phyloP scores from a whole-genome alignment of 805 yeast species.

The Metschnikowia drakensbergensis region DNA sequence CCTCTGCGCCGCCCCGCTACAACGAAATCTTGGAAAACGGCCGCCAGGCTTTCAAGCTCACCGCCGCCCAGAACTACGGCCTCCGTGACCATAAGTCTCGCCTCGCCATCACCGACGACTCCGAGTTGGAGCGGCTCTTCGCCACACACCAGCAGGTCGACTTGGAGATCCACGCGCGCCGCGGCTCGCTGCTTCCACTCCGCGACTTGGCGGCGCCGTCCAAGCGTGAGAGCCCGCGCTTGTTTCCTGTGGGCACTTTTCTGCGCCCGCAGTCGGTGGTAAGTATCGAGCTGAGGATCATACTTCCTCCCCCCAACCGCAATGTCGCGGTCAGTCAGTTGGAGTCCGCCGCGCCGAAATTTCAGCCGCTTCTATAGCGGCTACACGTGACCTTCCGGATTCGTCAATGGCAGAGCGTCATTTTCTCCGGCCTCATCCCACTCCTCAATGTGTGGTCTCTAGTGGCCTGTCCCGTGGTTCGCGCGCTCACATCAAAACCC shows the following conservation, averaged over 20 bases:
- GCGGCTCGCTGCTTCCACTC: neutral
- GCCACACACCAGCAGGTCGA: constrained; percentile 28
- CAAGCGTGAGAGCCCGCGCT: constrained; percentile 1
- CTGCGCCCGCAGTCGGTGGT: constrained; percentile 33
- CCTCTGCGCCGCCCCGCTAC: constrained; percentile 77
- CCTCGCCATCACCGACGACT: constrained; percentile 27
- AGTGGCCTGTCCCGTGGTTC: too few species aligned
- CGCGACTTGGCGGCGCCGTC: neutral
- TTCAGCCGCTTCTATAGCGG: constrained; percentile 14
- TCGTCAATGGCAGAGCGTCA: neutral
- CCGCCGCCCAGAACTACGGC: constrained; percentile 21
- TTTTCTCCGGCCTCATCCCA: neutral
- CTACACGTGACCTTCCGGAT: too few species aligned
- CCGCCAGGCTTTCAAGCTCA: constrained; percentile 57
- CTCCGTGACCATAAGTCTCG: constrained; percentile 27
- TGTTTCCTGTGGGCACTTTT: constrained; percentile 18
- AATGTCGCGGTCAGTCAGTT: neutral
- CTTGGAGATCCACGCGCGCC: constrained; percentile 34
- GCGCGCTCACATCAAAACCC: too few species aligned
- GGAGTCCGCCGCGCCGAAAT: constrained; percentile 12
- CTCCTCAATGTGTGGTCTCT: too few species aligned
- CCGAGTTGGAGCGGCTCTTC: constrained; percentile 39
- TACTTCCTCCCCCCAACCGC: constrained; percentile 10
- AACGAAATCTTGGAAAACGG: constrained; percentile 78
- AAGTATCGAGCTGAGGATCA: constrained; percentile 13